Evolutionary conservation across 495 filamentous ascomycete species (phyloP), one percentile per base, ranked within the genome.

Genomic region (Hypomontagnella submonticulosa): DNA sequence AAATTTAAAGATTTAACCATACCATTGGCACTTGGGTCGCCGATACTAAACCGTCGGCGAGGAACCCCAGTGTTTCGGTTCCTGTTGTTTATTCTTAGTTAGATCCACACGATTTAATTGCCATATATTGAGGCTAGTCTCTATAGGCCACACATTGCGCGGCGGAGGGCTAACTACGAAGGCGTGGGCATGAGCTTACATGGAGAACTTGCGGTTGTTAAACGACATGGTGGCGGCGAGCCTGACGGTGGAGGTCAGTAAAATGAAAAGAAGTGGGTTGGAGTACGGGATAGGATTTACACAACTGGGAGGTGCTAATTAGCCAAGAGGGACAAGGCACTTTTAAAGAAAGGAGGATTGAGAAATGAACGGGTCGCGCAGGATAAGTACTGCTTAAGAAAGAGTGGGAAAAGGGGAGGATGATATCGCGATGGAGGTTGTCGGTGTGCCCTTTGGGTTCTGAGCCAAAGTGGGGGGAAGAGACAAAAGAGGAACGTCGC

Each of bases 21-120:
- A 84, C 83, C 83, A 67, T 80, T 85, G 5, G 70, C 23, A 57
- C 80, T 79, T 1, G 82, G 79, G 56, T 85, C 82, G 43, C 76
- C 75, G 16, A 80, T 79, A 51, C 82, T 84, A 64, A 85, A 85
- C 52, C 83, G 79, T 38, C 84, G 74, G n/a, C 73, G 73, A 27
- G 83, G 84, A 10, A 80, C 76, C 34, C 84, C 84, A 42, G 84
- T 84, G 66, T 82, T 80, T 55, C 83, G 73, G 70, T 86, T 86
- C 73, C 70, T 74, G n/a, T 61, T 20, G 20, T 61, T 16, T 11
- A 19, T 18, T 47, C 38, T 60, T 51, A 68, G 60, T 38, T 57
- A 42, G 36, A 16, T 33, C 60, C 18, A 46, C 27, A 23, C 13
- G 46, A 36, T 30, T 34, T 42, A n/a, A 37, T 44, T 43, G 32